A percentile compares a stretch with the other conserved stretches of the same genome.
Evolutionary conservation across 805 yeast genomes (phyloP).

Genomic region (Pichia cephalocereana): DNA sequence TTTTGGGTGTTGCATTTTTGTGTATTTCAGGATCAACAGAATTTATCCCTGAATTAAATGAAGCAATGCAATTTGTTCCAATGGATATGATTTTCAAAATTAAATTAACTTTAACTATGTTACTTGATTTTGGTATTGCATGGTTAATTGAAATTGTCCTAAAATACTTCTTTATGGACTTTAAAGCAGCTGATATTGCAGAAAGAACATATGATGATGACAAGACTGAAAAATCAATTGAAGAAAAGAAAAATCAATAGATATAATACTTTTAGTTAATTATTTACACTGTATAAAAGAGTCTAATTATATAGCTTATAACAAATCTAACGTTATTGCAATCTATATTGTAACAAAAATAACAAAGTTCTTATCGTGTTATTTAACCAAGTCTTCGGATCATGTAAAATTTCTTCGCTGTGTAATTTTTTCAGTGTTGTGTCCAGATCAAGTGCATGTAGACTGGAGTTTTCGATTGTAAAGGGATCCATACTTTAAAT

Average conservation of each 20-base stretch:
- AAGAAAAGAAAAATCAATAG: slow-evolving; percentile 7
- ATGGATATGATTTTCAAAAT: slow-evolving; percentile 68
- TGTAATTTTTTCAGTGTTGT: not conserved
- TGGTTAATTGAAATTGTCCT: slow-evolving; percentile 73
- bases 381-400: too few relatives aligned
- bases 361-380: too few relatives aligned
- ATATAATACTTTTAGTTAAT: too few relatives aligned
- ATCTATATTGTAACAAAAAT: too few relatives aligned
- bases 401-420: too few relatives aligned
- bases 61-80: slow-evolving; percentile 84
- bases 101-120: slow-evolving; percentile 63
- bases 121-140: slow-evolving; percentile 67
- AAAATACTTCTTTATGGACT: slow-evolving; percentile 83
- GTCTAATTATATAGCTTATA: too few relatives aligned
- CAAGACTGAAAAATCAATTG: not conserved
- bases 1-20: slow-evolving; percentile 80
- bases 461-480: not conserved
- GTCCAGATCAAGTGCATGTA: not conserved
- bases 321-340: too few relatives aligned
- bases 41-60: slow-evolving; percentile 88
- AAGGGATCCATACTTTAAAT: too few relatives aligned
- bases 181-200: slow-evolving; percentile 88
- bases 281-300: too few relatives aligned
- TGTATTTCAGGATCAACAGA: slow-evolving; percentile 92
- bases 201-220: slow-evolving; percentile 22